phyloP scores from a whole-genome alignment of 2,329 filamentous ascomycete genomes.

The Colletotrichum endophyticum region DNA sequence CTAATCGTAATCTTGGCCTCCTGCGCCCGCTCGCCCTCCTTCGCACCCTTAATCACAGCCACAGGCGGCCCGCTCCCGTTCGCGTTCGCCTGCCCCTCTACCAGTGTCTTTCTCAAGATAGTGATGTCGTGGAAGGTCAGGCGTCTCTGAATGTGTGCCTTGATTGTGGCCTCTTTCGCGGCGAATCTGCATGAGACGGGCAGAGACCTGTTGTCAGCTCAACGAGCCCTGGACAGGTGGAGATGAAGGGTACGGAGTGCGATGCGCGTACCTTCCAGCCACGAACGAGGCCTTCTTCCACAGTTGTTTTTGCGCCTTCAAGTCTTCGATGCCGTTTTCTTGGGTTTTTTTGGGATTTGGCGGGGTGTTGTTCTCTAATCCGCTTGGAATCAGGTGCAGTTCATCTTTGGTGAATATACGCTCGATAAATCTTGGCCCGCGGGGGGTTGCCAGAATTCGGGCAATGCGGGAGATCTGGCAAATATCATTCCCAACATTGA shows the following conservation, averaged over 20 bases:
- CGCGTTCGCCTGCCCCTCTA: conserved; percentile 25
- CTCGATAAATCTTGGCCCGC: conserved; percentile 48
- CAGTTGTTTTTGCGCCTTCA: conserved; percentile 26
- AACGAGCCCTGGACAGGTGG: neutral
- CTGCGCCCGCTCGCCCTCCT: conserved; percentile 41
- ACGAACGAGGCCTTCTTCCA: conserved; percentile 46
- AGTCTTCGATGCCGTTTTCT: neutral
- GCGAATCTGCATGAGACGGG: conserved; percentile 56
- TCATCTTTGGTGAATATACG: conserved; percentile 53
- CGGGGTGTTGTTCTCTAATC: conserved; percentile 11
- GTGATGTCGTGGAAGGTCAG: conserved; percentile 68
- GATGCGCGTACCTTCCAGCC: conserved; percentile 43
- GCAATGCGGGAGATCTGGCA: conserved; percentile 72
- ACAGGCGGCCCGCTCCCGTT: conserved; percentile 47
- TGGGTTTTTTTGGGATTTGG: neutral
- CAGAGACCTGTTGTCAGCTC: neutral
- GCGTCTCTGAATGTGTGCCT: conserved; percentile 66
- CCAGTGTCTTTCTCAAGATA: conserved; percentile 34
- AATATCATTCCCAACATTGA: conserved; percentile 81
- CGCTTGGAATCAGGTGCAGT: conserved; percentile 23
- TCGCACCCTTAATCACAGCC: conserved; percentile 42
- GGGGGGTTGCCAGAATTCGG: conserved; percentile 54
- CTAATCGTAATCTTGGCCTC: conserved; percentile 80
- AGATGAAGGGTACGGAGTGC: neutral
- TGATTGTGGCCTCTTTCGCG: conserved; percentile 77